phyloP scores from a whole-genome alignment of 495 filamentous ascomycete species.

The Penicillium daleae region DNA sequence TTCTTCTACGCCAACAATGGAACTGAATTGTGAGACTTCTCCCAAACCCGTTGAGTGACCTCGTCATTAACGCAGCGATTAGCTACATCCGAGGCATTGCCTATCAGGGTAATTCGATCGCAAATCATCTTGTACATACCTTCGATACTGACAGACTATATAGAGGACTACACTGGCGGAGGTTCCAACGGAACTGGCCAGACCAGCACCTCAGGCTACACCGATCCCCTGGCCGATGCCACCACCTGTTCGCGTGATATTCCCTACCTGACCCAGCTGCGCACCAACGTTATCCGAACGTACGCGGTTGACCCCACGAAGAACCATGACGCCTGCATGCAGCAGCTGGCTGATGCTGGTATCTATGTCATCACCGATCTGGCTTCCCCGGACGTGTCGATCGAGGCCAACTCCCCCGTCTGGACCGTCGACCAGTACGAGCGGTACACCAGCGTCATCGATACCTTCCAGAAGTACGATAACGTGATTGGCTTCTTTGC shows the following conservation, averaged over 20 bases:
- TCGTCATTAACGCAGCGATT: neutral
- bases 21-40: slow-evolving; percentile 67
- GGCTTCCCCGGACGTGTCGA: slow-evolving; percentile 79
- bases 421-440: slow-evolving; percentile 81
- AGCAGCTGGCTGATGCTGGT: slow-evolving; percentile 76
- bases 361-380: slow-evolving; percentile 96
- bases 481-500: slow-evolving; percentile 97
- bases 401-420: slow-evolving; percentile 73
- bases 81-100: slow-evolving; percentile 83
- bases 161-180: slow-evolving; percentile 51
- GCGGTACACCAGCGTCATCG: slow-evolving; percentile 85
- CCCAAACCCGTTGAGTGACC: neutral
- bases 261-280: slow-evolving; percentile 71
- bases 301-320: slow-evolving; percentile 85
- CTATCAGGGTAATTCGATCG: slow-evolving; percentile 62
- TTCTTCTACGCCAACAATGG: slow-evolving; percentile 81
- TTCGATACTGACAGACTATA: slow-evolving; percentile 13
- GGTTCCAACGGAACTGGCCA: slow-evolving; percentile 60
- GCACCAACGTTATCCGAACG: slow-evolving; percentile 90
- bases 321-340: slow-evolving; percentile 86
- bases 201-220: slow-evolving; percentile 53
- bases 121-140: neutral
- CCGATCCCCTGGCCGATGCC: slow-evolving; percentile 73
- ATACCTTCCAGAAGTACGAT: slow-evolving; percentile 76
- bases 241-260: slow-evolving; percentile 79